Evolutionary conservation across 73 alveolate genomes (phyloP).

Genomic region (Paramecium caudatum): DNA sequence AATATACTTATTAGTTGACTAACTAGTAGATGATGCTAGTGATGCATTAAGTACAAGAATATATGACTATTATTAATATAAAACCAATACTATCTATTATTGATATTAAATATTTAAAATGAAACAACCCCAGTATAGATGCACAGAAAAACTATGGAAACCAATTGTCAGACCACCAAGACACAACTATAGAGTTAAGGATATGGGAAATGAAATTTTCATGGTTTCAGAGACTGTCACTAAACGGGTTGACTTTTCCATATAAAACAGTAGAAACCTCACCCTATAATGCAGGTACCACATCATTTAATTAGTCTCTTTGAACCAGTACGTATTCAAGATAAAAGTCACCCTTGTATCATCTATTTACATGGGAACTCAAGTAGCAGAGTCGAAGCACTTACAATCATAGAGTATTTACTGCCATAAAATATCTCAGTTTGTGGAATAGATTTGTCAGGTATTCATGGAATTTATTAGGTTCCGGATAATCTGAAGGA

Average conservation of each 20-base stretch:
- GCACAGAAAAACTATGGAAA: slow-evolving; percentile 65
- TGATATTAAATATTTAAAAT: slow-evolving; percentile 1
- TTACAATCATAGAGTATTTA: slow-evolving; percentile 75
- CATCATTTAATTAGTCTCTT: not conserved
- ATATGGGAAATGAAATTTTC: slow-evolving; percentile 50
- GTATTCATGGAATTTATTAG: slow-evolving; percentile 42
- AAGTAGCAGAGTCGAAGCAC: slow-evolving; percentile 79
- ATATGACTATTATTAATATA: slow-evolving; percentile 29
- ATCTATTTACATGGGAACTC: slow-evolving; percentile 90
- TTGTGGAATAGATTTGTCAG: slow-evolving; percentile 88
- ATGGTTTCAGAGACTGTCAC: not conserved
- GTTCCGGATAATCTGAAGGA: slow-evolving; percentile 94
- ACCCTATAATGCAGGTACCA: slow-evolving; percentile 36
- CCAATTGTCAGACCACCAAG: slow-evolving; percentile 75
- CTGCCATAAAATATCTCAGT: slow-evolving; percentile 79
- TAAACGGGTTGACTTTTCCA: slow-evolving; percentile 7
- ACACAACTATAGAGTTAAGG: slow-evolving; percentile 32
- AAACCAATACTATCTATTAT: slow-evolving; percentile 15
- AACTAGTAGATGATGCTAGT: not conserved
- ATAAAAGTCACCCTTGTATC: slow-evolving; percentile 78
- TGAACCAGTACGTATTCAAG: slow-evolving; percentile 32
- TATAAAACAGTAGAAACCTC: not conserved
- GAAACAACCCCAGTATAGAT: not conserved
- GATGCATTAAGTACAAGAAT: not conserved
- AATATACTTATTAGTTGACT: not conserved